Evolutionary conservation across 208 protist genomes (phyloP), one percentile per base, ranked within the genome.

Genomic region (Acanthamoeba quina): DNA sequence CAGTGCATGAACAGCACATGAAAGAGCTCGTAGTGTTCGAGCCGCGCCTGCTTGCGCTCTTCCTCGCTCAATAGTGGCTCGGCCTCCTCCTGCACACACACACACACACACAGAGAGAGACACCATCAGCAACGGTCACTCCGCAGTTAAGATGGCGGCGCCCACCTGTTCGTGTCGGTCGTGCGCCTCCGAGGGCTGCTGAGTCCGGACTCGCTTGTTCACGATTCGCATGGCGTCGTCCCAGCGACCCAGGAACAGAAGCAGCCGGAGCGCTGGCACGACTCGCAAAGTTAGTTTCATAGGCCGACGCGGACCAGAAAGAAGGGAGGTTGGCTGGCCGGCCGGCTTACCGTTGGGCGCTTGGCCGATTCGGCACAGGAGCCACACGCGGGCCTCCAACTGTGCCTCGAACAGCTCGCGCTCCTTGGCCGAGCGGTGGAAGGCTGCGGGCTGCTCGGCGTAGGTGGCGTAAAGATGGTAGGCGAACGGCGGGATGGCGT

Each of bases 21-120:
- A 49, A 91, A 91, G 56, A 91, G 85, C n/a, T 91, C 85, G 26
- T 56, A 91, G 85, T 91, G 85, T 26, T 91, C 85, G 26, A 91
- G 64, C 13, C 24, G 29, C n/a, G 9, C 85, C 60, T 56, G 56
- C 85, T 91, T 91, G n/a, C 19, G 49, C 21, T 91, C 85, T 29
- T 49, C 85, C 24, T 74, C 64, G 31, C 56, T 68, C 31, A 72
- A 19, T 24, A 5, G 37, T 24, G 7, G 3, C 17, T 85, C n/a
- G 19, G 3, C 5, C 76, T 41, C 47, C 6, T 41, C 17, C n/a
- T 6, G 47, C 19, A 62, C 49, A n/a, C n/a, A n/a, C n/a, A n/a
- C n/a, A n/a, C n/a, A n/a, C n/a, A n/a, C n/a, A n/a, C n/a, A n/a
- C n/a, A n/a, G n/a, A n/a, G n/a, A n/a, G n/a, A n/a, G n/a, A n/a